Base-by-base conservation (phyloP, 2,329 filamentous ascomycete genomes). In the Apiospora phragmitis region DNA sequence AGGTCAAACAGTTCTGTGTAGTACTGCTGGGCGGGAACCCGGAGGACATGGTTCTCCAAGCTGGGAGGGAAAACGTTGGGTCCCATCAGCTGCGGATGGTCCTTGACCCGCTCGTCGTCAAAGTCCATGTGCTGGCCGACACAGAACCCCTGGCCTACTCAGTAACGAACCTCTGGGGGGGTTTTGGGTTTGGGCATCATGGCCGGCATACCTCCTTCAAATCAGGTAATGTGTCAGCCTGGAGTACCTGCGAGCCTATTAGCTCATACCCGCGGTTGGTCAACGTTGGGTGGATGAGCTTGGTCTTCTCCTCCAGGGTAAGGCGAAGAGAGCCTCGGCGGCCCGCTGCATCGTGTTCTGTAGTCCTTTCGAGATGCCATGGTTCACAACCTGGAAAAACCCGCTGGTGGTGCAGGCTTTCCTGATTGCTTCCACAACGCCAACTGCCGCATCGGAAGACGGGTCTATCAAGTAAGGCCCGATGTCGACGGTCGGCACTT, bases 321-420 rank as follows among this genome's bases (percentile, higher is more conserved):
- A 81, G 4, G 79, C 77, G 74, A 90, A 89, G 74, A 89, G 82
- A 16, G 78, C 79, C 72, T 83, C 80, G 18, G 83, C 80, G 3
- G 81, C 79, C 21, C 81, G 72, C 70, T 88, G 80, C 2, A 84
- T 80, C 2, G 76, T 76, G 12, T 81, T 72, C 73, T 85, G 85
- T 21, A 85, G 76, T 5, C 74, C 70, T 6, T 79, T 71, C 1
- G 83, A 76, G 4, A 89, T 80, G 4, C 81, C 79, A 74, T 89
- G 86, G 9, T 84, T 83, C 9, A 80, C 80, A 67, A 89, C 82
- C 73, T 87, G 85, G 78, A 89, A 88, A 77, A 88, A 88, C 4
- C 87, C 86, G 43, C 80, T 86, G 73, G 79, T 82, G 7, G 77
- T 80, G 73, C 79, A 81, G 3, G 79, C 80, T 21, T 74, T 70